These are phyloP conservation scores for Dipodascus geniculatus DNA, from an alignment of 805 yeast genomes.

Conservation along the genomic window DNA sequence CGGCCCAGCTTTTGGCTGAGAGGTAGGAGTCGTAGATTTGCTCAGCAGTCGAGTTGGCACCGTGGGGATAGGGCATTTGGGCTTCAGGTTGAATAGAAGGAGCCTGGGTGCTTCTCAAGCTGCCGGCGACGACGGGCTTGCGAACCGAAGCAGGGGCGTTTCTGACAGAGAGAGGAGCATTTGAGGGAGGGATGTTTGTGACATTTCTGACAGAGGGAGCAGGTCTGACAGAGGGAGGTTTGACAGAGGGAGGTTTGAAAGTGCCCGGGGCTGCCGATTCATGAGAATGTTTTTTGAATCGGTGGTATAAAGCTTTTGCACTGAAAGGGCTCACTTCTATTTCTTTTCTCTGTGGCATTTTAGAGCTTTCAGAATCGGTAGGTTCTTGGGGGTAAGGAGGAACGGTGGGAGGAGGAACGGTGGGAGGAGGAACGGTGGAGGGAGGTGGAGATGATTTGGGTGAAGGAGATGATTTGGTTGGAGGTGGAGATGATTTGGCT, in stretches of 20 bases:
- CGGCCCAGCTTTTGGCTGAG: no score
- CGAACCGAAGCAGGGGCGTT: no score
- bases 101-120: no score
- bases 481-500: background rate
- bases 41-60: no score
- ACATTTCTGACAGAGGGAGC: no score
- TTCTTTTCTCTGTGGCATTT: background rate
- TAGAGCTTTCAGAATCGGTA: background rate
- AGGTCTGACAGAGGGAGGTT: background rate
- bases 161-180: no score
- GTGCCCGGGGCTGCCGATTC: background rate
- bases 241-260: background rate
- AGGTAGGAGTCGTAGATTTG: no score
- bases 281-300: background rate
- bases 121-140: no score
- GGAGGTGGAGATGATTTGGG: background rate
- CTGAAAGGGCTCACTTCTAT: background rate
- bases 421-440: background rate
- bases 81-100: no score
- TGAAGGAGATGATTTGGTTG: background rate
- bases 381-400: background rate
- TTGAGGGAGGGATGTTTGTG: no score
- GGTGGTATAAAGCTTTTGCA: background rate
- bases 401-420: no score
- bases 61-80: no score